A percentile compares a stretch with the other conserved stretches of the same genome.
Evolutionary conservation across 2,329 filamentous ascomycete genomes (phyloP).

Genomic region (Fusarium sp.): DNA sequence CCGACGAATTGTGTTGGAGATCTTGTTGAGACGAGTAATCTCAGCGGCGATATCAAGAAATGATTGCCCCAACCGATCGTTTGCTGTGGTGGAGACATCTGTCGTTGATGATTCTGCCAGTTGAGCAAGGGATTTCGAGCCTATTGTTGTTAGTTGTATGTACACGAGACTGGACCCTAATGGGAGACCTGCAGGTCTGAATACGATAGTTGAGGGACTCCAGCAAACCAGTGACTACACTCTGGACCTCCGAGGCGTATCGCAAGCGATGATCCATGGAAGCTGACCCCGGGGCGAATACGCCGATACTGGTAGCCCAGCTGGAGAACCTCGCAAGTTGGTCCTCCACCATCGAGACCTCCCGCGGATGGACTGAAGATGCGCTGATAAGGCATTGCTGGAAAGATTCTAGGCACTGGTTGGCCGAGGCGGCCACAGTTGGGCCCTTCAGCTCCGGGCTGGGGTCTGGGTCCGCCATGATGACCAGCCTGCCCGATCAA

Average conservation of each 20-base stretch:
- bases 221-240: conserved; percentile 20
- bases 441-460: not conserved
- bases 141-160: not conserved
- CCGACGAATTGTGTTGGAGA: conserved; percentile 28
- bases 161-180: not conserved
- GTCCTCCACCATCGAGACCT: conserved; percentile 20
- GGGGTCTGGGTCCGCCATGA: not conserved
- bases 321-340: conserved; percentile 33
- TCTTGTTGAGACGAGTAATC: conserved; percentile 7
- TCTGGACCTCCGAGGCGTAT: conserved; percentile 17
- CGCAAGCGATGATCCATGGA: conserved; percentile 34
- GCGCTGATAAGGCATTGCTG: not conserved
- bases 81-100: not conserved
- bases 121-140: not conserved
- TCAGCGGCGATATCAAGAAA: not conserved
- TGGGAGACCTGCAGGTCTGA: not conserved
- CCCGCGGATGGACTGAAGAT: not conserved
- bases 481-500: not conserved
- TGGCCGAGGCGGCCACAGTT: not conserved
- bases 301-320: conserved; percentile 25
- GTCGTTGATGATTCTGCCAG: not conserved
- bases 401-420: not conserved
- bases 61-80: not conserved
- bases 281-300: conserved; percentile 8
- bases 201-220: conserved; percentile 17